Conservation (phyloP, 1,284 basidiomycete species). For the Malassezia dermatis region DNA sequence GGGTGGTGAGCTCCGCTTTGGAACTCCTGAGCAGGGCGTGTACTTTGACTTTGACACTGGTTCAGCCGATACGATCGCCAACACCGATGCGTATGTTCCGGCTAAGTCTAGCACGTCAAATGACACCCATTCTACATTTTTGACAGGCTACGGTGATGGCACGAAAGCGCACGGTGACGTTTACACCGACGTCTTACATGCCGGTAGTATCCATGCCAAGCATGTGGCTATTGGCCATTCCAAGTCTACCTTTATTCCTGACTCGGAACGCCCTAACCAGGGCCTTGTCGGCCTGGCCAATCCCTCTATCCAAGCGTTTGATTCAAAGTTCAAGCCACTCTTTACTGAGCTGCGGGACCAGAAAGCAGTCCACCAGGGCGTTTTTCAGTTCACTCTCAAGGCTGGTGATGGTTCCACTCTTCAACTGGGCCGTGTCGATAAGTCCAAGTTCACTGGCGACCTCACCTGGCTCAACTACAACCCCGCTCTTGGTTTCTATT, state of each 20-base stretch:
- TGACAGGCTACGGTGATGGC: conserved; percentile 55
- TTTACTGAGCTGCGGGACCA: conserved; percentile 22
- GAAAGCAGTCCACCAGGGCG: conserved; percentile 30
- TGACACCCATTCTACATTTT: conserved; percentile 48
- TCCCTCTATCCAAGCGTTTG: conserved; percentile 22
- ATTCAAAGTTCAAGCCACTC: conserved; percentile 28
- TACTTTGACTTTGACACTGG: conserved; percentile 43
- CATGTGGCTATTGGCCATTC: conserved; percentile 45
- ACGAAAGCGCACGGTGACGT: conserved; percentile 54
- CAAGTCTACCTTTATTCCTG: conserved; percentile 16
- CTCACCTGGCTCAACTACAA: conserved; percentile 50
- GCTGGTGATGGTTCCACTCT: conserved; percentile 52
- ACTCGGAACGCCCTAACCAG: conserved; percentile 21
- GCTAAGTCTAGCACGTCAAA: conserved; percentile 22
- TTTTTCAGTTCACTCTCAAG: conserved; percentile 54
- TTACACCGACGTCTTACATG: conserved; percentile 53
- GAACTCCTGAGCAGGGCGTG: conserved; percentile 22
- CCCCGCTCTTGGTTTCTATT: conserved; percentile 43
- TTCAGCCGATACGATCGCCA: conserved; percentile 35
- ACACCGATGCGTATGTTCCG: conserved; percentile 29
- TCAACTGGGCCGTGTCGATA: conserved; percentile 52
- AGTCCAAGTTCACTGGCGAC: conserved; percentile 23
- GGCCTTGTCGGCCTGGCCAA: conserved; percentile 49
- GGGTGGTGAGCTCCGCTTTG: conserved; percentile 35
- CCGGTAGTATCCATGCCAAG: conserved; percentile 46